These are phyloP conservation scores for Aureobasidium sp. DNA, from an alignment of 2,329 filamentous ascomycete genomes.

Conservation along the genomic window DNA sequence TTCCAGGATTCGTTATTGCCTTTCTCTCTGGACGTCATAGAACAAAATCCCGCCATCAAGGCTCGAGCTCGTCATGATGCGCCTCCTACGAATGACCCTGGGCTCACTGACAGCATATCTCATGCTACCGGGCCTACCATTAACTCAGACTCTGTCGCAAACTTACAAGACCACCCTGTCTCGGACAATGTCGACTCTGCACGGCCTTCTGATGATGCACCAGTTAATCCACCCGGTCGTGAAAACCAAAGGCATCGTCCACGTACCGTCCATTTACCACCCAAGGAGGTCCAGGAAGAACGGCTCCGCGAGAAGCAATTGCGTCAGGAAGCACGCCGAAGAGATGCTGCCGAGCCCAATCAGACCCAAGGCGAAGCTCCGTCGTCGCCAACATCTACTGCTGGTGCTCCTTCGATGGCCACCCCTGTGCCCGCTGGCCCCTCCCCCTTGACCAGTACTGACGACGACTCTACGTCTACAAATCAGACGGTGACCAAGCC, in stretches of 20 bases:
- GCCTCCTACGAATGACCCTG: neutral
- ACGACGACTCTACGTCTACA: constrained; percentile 44
- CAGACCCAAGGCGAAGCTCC: constrained; percentile 18
- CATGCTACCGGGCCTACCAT: neutral
- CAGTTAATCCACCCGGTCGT: neutral
- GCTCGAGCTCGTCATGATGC: neutral
- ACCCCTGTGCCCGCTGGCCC: constrained; percentile 62
- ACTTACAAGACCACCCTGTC: neutral
- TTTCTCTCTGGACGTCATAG: constrained; percentile 19
- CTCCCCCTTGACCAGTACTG: constrained; percentile 68
- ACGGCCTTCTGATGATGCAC: neutral
- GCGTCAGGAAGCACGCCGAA: constrained; percentile 31
- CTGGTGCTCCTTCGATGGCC: constrained; percentile 61
- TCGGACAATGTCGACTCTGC: neutral
- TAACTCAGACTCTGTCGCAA: neutral
- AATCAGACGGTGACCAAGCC: constrained; percentile 26
- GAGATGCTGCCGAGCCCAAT: constrained; percentile 16
- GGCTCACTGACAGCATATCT: no score
- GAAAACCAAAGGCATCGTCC: constrained; percentile 21
- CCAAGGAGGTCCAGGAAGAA: constrained; percentile 45
- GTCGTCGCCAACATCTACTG: constrained; percentile 56
- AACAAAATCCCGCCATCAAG: constrained; percentile 11
- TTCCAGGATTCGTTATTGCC: constrained; percentile 51
- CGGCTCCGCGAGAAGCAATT: constrained; percentile 33
- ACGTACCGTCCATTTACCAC: constrained; percentile 41